phyloP scores from a whole-genome alignment of 371 early-diverging fungal species.

The Saksenaea oblongispora region DNA sequence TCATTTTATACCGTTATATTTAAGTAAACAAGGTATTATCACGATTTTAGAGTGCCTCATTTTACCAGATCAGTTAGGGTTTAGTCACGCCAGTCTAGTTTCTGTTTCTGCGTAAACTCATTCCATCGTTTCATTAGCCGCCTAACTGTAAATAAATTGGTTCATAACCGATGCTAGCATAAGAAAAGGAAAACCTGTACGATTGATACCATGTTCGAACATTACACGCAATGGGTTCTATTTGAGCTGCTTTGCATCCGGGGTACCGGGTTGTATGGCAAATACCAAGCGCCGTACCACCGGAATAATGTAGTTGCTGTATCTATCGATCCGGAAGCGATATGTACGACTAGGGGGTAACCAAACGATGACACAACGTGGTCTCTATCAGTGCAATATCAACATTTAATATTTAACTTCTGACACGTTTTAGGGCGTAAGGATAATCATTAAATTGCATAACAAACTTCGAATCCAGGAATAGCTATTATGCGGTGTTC shows the following conservation, averaged over 20 bases:
- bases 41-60: slow-evolving; percentile 68
- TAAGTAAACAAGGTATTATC: slow-evolving; percentile 59
- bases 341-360: slow-evolving; percentile 57
- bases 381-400: slow-evolving; percentile 57
- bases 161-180: slow-evolving; percentile 47
- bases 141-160: slow-evolving; percentile 63
- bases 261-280: slow-evolving; percentile 56
- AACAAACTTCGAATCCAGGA: neutral
- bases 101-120: slow-evolving; percentile 43
- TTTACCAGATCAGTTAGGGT: slow-evolving; percentile 52
- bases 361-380: slow-evolving; percentile 67
- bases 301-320: slow-evolving; percentile 58
- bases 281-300: slow-evolving; percentile 38
- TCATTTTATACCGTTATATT: slow-evolving; percentile 67
- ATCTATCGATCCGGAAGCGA: slow-evolving; percentile 53
- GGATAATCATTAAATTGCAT: slow-evolving; percentile 19
- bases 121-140: slow-evolving; percentile 67
- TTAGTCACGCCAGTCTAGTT: too few relatives aligned
- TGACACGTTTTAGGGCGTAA: slow-evolving; percentile 19
- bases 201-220: slow-evolving; percentile 54
- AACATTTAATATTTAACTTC: slow-evolving; percentile 50
- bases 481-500: neutral
- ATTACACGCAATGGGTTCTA: slow-evolving; percentile 60
- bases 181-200: slow-evolving; percentile 38
- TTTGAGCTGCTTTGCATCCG: slow-evolving; percentile 36